phyloP scores from a whole-genome alignment of 768 basidiomycete genomes.

The Boletus rubroflammeus region DNA sequence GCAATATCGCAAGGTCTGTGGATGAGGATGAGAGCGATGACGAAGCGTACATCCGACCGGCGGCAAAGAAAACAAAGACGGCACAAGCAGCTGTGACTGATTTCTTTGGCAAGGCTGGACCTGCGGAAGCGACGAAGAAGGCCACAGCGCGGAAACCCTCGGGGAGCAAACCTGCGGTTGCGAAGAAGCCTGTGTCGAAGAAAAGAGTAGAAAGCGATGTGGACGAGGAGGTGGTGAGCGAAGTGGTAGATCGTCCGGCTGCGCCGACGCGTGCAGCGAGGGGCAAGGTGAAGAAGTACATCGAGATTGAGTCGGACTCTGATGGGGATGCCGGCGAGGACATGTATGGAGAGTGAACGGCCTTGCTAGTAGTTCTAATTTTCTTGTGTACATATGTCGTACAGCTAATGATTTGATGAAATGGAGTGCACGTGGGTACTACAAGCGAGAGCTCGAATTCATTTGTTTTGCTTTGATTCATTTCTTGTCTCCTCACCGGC shows the following conservation, averaged over 20 bases:
- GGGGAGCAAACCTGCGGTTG: conserved; percentile 54
- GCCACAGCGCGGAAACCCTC: conserved; percentile 48
- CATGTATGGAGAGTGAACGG: conserved; percentile 40
- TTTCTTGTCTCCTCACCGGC: neutral
- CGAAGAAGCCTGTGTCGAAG: conserved; percentile 47
- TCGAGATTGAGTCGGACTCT: conserved; percentile 54
- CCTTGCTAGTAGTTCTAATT: too few species aligned
- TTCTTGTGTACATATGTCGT: too few species aligned
- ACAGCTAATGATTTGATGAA: neutral
- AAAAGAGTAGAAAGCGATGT: conserved; percentile 40
- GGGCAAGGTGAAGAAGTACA: conserved; percentile 54
- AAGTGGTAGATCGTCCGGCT: conserved; percentile 37
- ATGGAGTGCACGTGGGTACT: conserved; percentile 8
- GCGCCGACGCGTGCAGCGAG: conserved; percentile 49
- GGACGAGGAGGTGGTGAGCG: conserved; percentile 43
- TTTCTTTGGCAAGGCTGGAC: conserved; percentile 51
- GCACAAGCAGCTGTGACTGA: conserved; percentile 46
- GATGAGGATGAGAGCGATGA: conserved; percentile 41
- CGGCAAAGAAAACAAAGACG: conserved; percentile 33
- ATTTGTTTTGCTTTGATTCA: neutral
- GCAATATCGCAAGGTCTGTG: conserved; percentile 26
- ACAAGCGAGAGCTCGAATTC: conserved; percentile 13
- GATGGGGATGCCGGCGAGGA: conserved; percentile 41
- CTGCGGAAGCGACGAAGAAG: conserved; percentile 38
- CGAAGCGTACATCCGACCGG: conserved; percentile 42